Evolutionary conservation across 495 filamentous ascomycete species (phyloP).

Genomic region (Amniculicola lignicola): DNA sequence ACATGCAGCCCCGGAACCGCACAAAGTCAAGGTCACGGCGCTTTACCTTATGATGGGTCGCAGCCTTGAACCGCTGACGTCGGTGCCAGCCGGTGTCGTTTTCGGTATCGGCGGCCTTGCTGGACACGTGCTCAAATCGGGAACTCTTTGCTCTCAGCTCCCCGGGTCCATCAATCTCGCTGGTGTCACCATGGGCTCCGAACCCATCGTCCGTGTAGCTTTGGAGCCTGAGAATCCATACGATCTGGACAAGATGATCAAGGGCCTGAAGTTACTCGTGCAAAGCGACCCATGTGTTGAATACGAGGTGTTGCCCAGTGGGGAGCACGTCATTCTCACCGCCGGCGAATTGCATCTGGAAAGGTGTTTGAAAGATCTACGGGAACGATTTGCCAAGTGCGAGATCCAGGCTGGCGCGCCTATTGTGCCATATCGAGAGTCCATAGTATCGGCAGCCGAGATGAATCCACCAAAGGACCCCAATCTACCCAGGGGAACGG

Average conservation of each 20-base stretch:
- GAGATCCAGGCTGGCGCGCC: conserved; percentile 92
- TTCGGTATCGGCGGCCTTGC: conserved; percentile 94
- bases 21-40: conserved; percentile 79
- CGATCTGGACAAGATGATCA: conserved; percentile 90
- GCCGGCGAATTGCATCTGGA: conserved; percentile 95
- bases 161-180: conserved; percentile 91
- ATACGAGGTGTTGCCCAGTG: conserved; percentile 88
- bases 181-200: conserved; percentile 70
- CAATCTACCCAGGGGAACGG: conserved; percentile 80
- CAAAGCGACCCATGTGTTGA: conserved; percentile 94
- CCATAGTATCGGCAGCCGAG: conserved; percentile 78
- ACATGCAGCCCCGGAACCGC: conserved; percentile 69
- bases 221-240: conserved; percentile 84
- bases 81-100: conserved; percentile 88
- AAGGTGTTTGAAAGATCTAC: conserved; percentile 87
- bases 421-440: conserved; percentile 94
- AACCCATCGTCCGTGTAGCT: conserved; percentile 92
- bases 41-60: conserved; percentile 96
- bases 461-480: conserved; percentile 87
- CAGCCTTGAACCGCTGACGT: conserved; percentile 74
- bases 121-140: conserved; percentile 88
- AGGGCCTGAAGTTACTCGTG: conserved; percentile 79
- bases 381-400: conserved; percentile 88
- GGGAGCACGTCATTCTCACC: conserved; percentile 92
- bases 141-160: conserved; percentile 85